Evolutionary conservation across 2,329 filamentous ascomycete genomes (phyloP).

Genomic region (Aspergillus texensis): DNA sequence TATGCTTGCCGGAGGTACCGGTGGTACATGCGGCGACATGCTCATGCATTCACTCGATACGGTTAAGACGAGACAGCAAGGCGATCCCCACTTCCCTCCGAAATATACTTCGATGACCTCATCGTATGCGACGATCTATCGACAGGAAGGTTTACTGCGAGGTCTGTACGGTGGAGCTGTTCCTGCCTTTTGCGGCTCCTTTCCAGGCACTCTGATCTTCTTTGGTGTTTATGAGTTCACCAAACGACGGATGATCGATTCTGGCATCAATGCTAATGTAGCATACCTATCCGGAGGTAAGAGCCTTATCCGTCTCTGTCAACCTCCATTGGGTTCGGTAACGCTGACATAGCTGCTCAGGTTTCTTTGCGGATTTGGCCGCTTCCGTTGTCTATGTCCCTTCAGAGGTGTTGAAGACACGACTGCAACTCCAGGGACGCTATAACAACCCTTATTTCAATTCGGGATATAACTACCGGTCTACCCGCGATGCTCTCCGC

Average conservation of each 20-base stretch:
- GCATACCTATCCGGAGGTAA: constrained; percentile 83
- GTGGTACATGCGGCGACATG: constrained; percentile 92
- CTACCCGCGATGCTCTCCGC: constrained; percentile 77
- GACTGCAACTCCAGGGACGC: constrained; percentile 89
- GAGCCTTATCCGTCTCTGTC: constrained; percentile 28
- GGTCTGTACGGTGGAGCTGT: constrained; percentile 93
- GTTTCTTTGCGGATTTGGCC: constrained; percentile 89
- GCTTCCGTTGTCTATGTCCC: constrained; percentile 94
- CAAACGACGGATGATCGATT: constrained; percentile 85
- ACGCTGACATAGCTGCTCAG: constrained; percentile 45
- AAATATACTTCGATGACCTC: constrained; percentile 89
- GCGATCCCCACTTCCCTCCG: constrained; percentile 87
- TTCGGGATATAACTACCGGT: constrained; percentile 94
- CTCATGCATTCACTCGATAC: constrained; percentile 99
- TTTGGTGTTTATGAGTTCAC: constrained; percentile 96
- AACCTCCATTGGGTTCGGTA: background rate
- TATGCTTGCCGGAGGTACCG: constrained; percentile 93
- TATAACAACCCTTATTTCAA: constrained; percentile 93
- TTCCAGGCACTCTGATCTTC: constrained; percentile 90
- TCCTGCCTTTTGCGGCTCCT: constrained; percentile 87
- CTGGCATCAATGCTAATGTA: constrained; percentile 76
- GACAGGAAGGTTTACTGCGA: constrained; percentile 83
- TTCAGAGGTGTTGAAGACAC: constrained; percentile 96
- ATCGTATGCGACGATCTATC: constrained; percentile 89
- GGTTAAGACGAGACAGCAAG: constrained; percentile 96